A percentile compares a stretch with the other conserved stretches of the same genome.
Evolutionary conservation across 495 filamentous ascomycete species (phyloP).

Genomic region (Hypoxylon crocopeplum): DNA sequence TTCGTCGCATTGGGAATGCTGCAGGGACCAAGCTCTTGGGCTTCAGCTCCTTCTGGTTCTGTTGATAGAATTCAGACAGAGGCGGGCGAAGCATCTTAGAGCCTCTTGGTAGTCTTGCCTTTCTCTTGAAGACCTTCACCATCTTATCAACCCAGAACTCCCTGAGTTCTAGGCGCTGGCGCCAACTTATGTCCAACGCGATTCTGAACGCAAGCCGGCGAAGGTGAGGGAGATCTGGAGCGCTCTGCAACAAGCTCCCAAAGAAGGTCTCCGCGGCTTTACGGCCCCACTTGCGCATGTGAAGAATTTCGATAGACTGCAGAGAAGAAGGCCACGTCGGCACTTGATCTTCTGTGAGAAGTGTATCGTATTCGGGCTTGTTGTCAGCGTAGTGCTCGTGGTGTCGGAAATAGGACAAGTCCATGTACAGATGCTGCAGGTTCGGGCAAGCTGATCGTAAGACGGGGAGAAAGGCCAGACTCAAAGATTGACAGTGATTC

Average conservation of each 20-base stretch:
- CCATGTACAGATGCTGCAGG: constrained; percentile 72
- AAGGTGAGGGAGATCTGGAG: constrained; percentile 65
- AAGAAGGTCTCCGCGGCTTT: constrained; percentile 75
- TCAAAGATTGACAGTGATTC: constrained; percentile 78
- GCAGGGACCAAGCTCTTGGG: neutral
- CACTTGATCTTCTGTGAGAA: constrained; percentile 64
- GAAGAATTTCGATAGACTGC: constrained; percentile 71
- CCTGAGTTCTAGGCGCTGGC: constrained; percentile 75
- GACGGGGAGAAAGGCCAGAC: constrained; percentile 69
- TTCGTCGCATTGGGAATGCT: constrained; percentile 19
- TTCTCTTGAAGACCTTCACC: constrained; percentile 68
- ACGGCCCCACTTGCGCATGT: constrained; percentile 73
- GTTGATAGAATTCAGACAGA: constrained; percentile 25
- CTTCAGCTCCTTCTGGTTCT: constrained; percentile 20
- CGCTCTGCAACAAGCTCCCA: constrained; percentile 72
- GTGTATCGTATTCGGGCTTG: constrained; percentile 70
- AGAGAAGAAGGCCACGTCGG: constrained; percentile 79
- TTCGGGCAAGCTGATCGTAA: constrained; percentile 69
- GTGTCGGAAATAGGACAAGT: constrained; percentile 71
- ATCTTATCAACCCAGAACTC: constrained; percentile 73
- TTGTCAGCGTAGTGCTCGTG: constrained; percentile 61
- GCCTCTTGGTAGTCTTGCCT: constrained; percentile 56
- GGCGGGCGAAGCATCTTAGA: constrained; percentile 37
- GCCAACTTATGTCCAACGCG: constrained; percentile 77
- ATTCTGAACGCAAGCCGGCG: constrained; percentile 72